Percentiles rank a stretch among this genome's conserved stretches.
Conservation (phyloP, 2,329 filamentous ascomycete species). For the Penicillium verrucosum region DNA sequence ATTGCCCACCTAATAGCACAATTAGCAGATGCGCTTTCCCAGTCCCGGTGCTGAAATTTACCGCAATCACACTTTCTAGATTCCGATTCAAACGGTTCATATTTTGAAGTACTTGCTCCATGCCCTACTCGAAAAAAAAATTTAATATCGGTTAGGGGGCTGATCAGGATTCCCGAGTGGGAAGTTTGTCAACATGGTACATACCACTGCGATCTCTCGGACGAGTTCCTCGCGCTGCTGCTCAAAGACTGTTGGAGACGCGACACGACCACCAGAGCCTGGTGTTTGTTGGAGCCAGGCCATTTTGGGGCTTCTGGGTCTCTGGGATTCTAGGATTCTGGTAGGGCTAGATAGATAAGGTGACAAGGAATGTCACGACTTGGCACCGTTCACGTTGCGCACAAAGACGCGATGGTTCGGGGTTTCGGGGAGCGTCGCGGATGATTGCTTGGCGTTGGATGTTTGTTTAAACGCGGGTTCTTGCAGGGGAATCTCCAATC, state of each 20-base stretch:
- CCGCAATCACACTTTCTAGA: constrained; percentile 84
- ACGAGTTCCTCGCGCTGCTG: constrained; percentile 44
- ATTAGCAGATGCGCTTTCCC: background rate
- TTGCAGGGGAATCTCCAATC: background rate
- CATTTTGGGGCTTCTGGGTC: constrained; percentile 4
- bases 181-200: constrained; percentile 25
- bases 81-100: constrained; percentile 94
- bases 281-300: constrained; percentile 19
- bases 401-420: background rate
- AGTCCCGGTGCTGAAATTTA: constrained; percentile 42
- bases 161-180: background rate
- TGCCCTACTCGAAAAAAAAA: constrained; percentile 46
- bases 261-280: constrained; percentile 14
- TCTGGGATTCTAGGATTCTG: background rate
- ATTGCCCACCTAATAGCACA: constrained; percentile 69
- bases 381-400: background rate
- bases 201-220: constrained; percentile 43
- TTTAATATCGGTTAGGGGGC: background rate
- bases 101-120: constrained; percentile 91
- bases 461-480: background rate
- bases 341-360: background rate
- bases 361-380: background rate
- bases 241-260: constrained; percentile 40
- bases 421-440: background rate
- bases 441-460: background rate